These are phyloP conservation scores for Artemisia tridentata DNA, from an alignment of 129 eudicot species.

Conservation along the genomic window DNA sequence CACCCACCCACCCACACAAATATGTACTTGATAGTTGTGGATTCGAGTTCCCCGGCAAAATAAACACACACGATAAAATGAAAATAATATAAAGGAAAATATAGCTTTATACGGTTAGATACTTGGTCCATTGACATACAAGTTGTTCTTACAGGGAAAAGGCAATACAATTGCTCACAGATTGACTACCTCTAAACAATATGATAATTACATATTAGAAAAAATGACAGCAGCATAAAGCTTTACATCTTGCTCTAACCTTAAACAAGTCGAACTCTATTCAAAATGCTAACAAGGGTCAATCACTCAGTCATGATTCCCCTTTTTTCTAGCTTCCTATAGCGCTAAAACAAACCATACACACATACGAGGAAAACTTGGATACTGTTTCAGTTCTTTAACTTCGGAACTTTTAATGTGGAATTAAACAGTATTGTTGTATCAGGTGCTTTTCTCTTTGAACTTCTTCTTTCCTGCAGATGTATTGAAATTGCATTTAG, in stretches of 20 bases:
- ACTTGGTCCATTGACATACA: no score
- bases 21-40: no score
- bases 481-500: constrained; percentile 9
- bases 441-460: constrained; percentile 50
- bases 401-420: constrained; percentile 65
- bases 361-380: not conserved
- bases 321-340: not conserved
- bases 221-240: not conserved
- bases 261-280: constrained; percentile 1
- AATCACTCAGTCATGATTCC: not conserved
- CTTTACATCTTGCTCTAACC: constrained; percentile 5
- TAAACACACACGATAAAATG: no score
- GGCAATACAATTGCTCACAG: not conserved
- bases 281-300: not conserved
- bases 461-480: constrained; percentile 46
- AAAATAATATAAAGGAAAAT: no score
- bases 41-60: no score
- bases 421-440: constrained; percentile 58
- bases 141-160: no score
- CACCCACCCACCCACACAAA: no score
- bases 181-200: not conserved
- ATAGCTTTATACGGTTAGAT: no score
- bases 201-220: constrained; percentile 15
- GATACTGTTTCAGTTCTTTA: constrained; percentile 26
- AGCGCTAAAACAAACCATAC: constrained; percentile 5